These are phyloP conservation scores for Cetraspora pellucida DNA, from an alignment of 192 early-diverging fungal species.

Conservation along the genomic window DNA sequence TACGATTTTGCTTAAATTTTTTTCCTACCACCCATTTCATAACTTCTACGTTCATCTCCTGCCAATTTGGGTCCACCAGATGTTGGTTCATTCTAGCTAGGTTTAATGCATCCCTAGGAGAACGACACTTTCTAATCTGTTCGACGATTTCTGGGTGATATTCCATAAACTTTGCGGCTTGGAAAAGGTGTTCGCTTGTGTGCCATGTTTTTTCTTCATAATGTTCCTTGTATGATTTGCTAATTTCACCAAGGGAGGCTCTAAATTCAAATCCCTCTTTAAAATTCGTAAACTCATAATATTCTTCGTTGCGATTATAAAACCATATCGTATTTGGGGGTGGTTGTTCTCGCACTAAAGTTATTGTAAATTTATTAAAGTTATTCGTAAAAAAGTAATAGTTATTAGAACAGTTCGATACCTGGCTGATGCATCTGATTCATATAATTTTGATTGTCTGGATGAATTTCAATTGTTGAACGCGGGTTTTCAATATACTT, in stretches of 20 bases:
- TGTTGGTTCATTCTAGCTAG: conserved; percentile 14
- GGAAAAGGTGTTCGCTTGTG: conserved; percentile 38
- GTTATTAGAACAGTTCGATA: too few species aligned
- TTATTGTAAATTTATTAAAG: too few species aligned
- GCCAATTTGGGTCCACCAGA: conserved; percentile 44
- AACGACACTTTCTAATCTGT: background rate
- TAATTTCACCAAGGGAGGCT: background rate
- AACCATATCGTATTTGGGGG: conserved; percentile 30
- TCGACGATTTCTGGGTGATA: conserved; percentile 8
- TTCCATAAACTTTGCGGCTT: conserved; percentile 34
- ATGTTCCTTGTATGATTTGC: too few species aligned
- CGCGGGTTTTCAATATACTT: too few species aligned
- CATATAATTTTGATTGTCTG: too few species aligned
- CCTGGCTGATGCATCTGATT: too few species aligned
- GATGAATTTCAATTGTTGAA: too few species aligned
- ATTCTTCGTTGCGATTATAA: conserved; percentile 35
- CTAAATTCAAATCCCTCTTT: conserved; percentile 26
- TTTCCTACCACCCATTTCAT: conserved; percentile 43
- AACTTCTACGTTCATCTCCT: conserved; percentile 46
- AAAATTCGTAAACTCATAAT: conserved; percentile 38
- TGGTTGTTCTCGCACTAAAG: background rate
- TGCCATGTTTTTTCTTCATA: conserved; percentile 15
- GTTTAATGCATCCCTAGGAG: conserved; percentile 37
- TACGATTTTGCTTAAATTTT: conserved; percentile 47
- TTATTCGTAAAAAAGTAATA: too few species aligned